These are phyloP conservation scores for Colletotrichum magnum DNA, from an alignment of 2,329 filamentous ascomycete genomes.

Conservation along the genomic window DNA sequence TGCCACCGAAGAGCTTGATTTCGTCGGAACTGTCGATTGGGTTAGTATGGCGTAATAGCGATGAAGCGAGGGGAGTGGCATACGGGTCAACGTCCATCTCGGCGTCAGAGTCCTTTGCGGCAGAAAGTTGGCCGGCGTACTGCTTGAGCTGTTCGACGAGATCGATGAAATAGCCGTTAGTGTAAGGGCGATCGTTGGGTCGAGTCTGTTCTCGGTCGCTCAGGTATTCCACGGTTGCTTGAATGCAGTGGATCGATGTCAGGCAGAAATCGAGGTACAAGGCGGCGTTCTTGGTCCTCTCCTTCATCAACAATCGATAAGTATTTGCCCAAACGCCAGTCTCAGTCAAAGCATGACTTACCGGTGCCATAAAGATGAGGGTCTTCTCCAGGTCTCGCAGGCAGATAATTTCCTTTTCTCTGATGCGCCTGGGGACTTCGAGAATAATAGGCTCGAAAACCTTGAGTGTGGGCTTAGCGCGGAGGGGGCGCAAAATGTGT, in stretches of 20 bases:
- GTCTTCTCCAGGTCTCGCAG: slow-evolving; percentile 96
- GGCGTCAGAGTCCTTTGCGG: slow-evolving; percentile 76
- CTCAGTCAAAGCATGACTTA: slow-evolving; percentile 78
- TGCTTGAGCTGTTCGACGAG: slow-evolving; percentile 92
- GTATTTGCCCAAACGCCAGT: slow-evolving; percentile 72
- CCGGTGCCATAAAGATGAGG: slow-evolving; percentile 89
- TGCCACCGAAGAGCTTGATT: slow-evolving; percentile 84
- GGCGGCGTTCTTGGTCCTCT: slow-evolving; percentile 78
- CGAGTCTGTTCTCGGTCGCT: slow-evolving; percentile 89
- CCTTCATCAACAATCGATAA: slow-evolving; percentile 83
- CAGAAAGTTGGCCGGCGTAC: slow-evolving; percentile 88
- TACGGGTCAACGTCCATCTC: slow-evolving; percentile 73
- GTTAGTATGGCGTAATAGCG: slow-evolving; percentile 18
- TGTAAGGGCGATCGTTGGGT: slow-evolving; percentile 90
- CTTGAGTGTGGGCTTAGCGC: slow-evolving; percentile 80
- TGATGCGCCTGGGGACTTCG: slow-evolving; percentile 84
- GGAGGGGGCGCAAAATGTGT: slow-evolving; percentile 82
- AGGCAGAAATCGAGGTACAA: slow-evolving; percentile 91
- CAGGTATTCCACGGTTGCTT: slow-evolving; percentile 88
- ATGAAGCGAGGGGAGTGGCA: slow-evolving; percentile 48
- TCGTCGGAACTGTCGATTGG: slow-evolving; percentile 67
- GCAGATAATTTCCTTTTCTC: slow-evolving; percentile 88
- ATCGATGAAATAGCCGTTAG: slow-evolving; percentile 96
- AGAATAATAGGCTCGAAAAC: slow-evolving; percentile 86
- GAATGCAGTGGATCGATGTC: slow-evolving; percentile 89